Evolutionary conservation across 2,329 filamentous ascomycete species (phyloP).

Genomic region (Bipolaris victoriae): DNA sequence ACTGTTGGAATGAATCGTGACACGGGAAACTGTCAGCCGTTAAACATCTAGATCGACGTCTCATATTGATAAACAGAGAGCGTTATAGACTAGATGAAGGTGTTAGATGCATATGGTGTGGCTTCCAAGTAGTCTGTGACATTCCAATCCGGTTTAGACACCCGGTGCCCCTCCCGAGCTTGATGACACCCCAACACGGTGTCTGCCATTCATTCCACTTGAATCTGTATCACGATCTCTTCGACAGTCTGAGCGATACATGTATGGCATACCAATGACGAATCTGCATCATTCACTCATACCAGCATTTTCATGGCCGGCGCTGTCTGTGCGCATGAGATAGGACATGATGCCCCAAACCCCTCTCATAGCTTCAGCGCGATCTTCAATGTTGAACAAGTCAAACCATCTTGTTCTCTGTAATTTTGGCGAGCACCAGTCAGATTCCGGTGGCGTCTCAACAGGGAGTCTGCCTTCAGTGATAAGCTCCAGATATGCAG

Average conservation of each 20-base stretch:
- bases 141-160: conserved; percentile 2
- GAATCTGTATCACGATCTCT: neutral
- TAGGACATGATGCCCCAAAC: conserved; percentile 65
- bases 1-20: conserved; percentile 1
- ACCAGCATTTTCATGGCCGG: conserved; percentile 6
- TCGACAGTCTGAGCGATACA: neutral
- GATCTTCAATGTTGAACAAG: conserved; percentile 60
- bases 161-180: neutral
- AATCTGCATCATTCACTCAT: conserved; percentile 9
- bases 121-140: conserved; percentile 1
- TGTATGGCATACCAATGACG: neutral
- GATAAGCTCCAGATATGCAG: conserved; percentile 62
- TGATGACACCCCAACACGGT: neutral
- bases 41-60: conserved; percentile 3
- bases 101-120: neutral
- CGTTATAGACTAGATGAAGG: neutral
- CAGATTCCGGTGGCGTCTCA: conserved; percentile 29
- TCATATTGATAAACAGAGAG: conserved; percentile 5
- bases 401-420: conserved; percentile 66
- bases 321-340: conserved; percentile 47
- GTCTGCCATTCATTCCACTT: neutral
- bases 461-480: conserved; percentile 50
- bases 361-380: conserved; percentile 61
- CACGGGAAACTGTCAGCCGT: neutral
- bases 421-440: conserved; percentile 60